A percentile compares a stretch with the other conserved stretches of the same genome.
Conservation (phyloP, 176 grass and related monocot species). For the Avena eriantha region DNA sequence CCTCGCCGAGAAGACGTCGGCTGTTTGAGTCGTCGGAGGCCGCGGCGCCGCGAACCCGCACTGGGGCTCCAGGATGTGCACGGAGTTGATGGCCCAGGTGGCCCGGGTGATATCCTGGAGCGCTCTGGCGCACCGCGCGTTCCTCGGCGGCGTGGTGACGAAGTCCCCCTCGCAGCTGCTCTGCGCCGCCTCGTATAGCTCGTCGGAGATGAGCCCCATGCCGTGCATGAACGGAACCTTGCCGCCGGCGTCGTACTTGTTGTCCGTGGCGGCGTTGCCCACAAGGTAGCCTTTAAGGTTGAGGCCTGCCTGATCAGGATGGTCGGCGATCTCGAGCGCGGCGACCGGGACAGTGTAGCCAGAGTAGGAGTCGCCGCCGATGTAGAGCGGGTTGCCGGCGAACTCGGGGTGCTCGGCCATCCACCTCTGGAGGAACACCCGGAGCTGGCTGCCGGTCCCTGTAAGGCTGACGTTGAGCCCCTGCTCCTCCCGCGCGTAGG, state of each 20-base stretch:
- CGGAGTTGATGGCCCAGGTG: conserved; percentile 46
- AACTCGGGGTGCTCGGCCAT: background rate
- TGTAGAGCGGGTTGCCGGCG: conserved; percentile 63
- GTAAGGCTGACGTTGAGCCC: conserved; percentile 43
- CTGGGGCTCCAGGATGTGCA: conserved; percentile 64
- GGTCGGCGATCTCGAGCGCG: conserved; percentile 48
- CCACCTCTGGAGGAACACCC: background rate
- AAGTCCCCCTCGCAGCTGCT: conserved; percentile 57
- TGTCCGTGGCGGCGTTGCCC: conserved; percentile 58
- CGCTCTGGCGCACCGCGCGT: conserved; percentile 52
- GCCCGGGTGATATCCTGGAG: conserved; percentile 48
- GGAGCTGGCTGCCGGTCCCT: background rate
- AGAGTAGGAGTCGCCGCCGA: conserved; percentile 87
- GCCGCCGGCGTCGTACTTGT: conserved; percentile 51
- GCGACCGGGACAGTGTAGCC: conserved; percentile 70
- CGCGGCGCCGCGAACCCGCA: conserved; percentile 44
- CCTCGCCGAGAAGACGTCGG: background rate
- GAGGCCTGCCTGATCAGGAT: background rate
- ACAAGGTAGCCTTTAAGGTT: conserved; percentile 67
- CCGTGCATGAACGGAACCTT: conserved; percentile 82
- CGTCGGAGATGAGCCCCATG: conserved; percentile 84
- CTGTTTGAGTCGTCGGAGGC: background rate
- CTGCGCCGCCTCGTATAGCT: conserved; percentile 62
- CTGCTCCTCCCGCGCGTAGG: conserved; percentile 46
- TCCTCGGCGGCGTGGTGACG: conserved; percentile 40